A percentile compares a stretch with the other conserved stretches of the same genome.
Conservation (phyloP, 2,329 filamentous ascomycete genomes). For the Fusarium sp. region DNA sequence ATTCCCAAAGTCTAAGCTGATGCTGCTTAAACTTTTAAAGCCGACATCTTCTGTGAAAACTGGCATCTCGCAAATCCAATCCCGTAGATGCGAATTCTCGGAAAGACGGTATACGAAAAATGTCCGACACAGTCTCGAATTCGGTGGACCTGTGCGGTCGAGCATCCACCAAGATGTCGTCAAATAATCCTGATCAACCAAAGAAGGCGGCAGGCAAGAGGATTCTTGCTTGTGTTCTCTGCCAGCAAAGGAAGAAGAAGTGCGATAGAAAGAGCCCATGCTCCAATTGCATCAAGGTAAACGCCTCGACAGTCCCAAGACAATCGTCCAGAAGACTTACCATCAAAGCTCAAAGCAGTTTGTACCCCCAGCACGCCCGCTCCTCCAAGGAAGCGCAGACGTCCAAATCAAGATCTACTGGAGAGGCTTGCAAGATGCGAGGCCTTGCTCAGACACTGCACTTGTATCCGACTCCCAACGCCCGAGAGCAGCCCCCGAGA, state of each 20-base stretch:
- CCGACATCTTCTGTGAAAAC: neutral
- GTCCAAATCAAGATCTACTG: conserved; percentile 45
- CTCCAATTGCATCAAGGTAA: conserved; percentile 46
- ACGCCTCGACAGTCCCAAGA: fast-evolving
- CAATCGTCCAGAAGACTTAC: neutral
- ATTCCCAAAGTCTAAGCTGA: neutral
- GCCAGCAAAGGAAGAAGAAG: conserved; percentile 51
- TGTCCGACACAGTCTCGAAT: conserved; percentile 22
- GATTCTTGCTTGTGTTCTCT: conserved; percentile 45
- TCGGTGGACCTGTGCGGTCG: conserved; percentile 6
- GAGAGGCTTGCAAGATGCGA: conserved; percentile 43
- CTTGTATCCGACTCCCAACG: conserved; percentile 32
- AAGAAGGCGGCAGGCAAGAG: conserved; percentile 29
- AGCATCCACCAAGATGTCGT: conserved; percentile 18
- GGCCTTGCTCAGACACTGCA: conserved; percentile 43
- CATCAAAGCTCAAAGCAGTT: conserved; percentile 36
- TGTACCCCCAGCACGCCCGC: conserved; percentile 46
- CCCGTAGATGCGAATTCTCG: neutral
- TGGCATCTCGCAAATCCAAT: neutral
- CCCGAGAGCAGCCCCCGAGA: conserved; percentile 24
- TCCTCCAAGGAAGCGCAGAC: conserved; percentile 45
- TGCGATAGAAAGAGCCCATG: conserved; percentile 49
- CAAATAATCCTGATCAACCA: conserved; percentile 13
- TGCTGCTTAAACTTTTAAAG: conserved; percentile 19
- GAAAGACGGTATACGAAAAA: conserved; percentile 8